Conservation (phyloP, 2,329 filamentous ascomycete genomes). For the Verticillium albo-atrum region DNA sequence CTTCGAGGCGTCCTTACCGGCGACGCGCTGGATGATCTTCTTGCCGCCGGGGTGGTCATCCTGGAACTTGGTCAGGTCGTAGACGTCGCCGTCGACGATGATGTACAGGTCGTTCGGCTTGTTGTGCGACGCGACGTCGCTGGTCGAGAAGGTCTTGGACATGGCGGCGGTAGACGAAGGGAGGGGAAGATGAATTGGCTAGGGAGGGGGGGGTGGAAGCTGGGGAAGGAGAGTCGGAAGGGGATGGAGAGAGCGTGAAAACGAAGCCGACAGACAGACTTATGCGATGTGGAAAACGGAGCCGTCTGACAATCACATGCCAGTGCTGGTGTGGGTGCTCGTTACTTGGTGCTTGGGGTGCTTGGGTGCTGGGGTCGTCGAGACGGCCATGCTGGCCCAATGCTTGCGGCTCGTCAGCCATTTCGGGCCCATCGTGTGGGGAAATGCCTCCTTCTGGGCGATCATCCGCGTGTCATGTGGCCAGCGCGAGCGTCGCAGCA, state of each 20-base stretch:
- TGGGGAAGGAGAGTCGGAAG: background rate
- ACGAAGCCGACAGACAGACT: background rate
- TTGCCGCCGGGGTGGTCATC: conserved; percentile 73
- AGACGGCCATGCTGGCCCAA: background rate
- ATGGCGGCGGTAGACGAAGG: conserved; percentile 44
- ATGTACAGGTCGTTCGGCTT: conserved; percentile 84
- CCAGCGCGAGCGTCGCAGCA: background rate
- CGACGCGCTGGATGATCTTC: conserved; percentile 60
- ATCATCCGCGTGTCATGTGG: background rate
- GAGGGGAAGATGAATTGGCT: conserved; percentile 3
- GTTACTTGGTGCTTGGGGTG: too few relatives aligned
- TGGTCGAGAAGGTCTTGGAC: conserved; percentile 80
- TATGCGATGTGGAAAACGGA: background rate
- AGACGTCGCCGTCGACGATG: conserved; percentile 90
- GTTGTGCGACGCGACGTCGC: conserved; percentile 89
- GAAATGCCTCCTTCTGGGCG: background rate
- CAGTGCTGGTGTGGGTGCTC: too few relatives aligned
- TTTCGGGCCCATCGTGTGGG: background rate
- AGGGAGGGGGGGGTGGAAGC: too few relatives aligned
- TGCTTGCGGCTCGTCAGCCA: background rate
- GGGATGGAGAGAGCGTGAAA: background rate
- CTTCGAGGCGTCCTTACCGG: conserved; percentile 62
- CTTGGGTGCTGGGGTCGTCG: too few relatives aligned
- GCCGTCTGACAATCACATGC: conserved; percentile 1
- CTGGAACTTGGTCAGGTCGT: conserved; percentile 86